Base-by-base conservation (phyloP, 2,329 filamentous ascomycete species). In the Diaporthe velutina region DNA sequence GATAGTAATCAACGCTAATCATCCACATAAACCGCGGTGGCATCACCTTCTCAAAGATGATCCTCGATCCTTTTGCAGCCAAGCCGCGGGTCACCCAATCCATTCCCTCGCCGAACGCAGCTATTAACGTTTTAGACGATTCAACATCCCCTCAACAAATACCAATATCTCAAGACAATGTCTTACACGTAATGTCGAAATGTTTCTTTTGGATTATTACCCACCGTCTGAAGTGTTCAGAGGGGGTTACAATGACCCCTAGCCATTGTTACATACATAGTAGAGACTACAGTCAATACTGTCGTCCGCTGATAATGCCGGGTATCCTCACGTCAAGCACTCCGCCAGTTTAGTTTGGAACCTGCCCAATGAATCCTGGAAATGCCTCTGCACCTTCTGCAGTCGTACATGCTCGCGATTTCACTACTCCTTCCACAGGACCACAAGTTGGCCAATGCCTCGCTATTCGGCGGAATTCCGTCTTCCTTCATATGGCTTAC, bases 321-420 rank as follows among this genome's bases (percentile, higher is more conserved):
- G 64, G 45, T 68, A 54, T 38, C 33, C 30, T 68, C 33, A n/a
- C n/a, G n/a, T n/a, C n/a, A n/a, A n/a, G 35, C 45, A 25, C 48
- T 40, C 33, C 33, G 22, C 9, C 33, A 38, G 13, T n/a, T 28
- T n/a, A 13, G 30, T 8, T 22, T 35, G 30, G 64, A n/a, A 28
- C n/a, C 48, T 54, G 48, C n/a, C 64, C 30, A 4, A 48, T 48
- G 28, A 15, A 64, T 30, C 25, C 28, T 48, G 28, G n/a, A 2
- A 33, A 17, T 17, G 10, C 28, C 19, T 48, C 10, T 35, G 25
- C 40, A 15, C 33, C 25, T 15, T 28, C 13, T 22, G n/a, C 4
- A 30, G 38, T 40, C 4, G 8, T 15, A 5, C 48, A 30, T 13
- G n/a, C 3, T 30, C n/a, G 9, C 30, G 22, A 25, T 35, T 22